These are phyloP conservation scores for Alternaria arbusti DNA, from an alignment of 2,329 filamentous ascomycete genomes.

Conservation along the genomic window DNA sequence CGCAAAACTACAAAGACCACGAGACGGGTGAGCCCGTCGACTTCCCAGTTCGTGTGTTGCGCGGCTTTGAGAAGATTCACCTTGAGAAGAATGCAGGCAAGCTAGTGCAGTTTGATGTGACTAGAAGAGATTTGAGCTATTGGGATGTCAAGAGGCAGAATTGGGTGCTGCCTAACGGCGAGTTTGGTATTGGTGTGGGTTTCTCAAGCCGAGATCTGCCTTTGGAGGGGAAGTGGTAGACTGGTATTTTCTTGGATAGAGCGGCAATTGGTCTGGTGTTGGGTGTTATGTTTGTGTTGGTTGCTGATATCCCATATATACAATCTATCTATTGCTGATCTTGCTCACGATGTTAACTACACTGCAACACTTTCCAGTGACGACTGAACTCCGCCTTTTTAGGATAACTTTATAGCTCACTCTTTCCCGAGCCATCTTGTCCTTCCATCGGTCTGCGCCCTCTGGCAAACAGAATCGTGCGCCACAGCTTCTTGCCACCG, in stretches of 20 bases:
- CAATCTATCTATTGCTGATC: background rate
- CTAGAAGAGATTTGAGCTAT: slow-evolving; percentile 51
- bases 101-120: slow-evolving; percentile 47
- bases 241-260: background rate
- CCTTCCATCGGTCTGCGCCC: slow-evolving; percentile 52
- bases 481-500: slow-evolving; percentile 47
- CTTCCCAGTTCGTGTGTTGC: slow-evolving; percentile 57
- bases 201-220: slow-evolving; percentile 45
- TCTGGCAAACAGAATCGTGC: slow-evolving; percentile 59
- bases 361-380: background rate
- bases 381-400: background rate
- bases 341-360: too few relatives aligned
- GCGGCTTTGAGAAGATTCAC: slow-evolving; percentile 53
- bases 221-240: slow-evolving; percentile 39
- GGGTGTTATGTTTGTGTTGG: background rate
- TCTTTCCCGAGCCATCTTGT: slow-evolving; percentile 24
- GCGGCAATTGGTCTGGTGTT: background rate
- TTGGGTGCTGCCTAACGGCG: slow-evolving; percentile 49
- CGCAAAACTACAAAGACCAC: slow-evolving; percentile 50
- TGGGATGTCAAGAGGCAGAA: slow-evolving; percentile 51
- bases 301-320: background rate
- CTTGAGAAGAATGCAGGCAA: slow-evolving; percentile 32
- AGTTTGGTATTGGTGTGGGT: slow-evolving; percentile 39
- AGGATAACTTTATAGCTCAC: slow-evolving; percentile 25
- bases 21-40: slow-evolving; percentile 59